Base-by-base conservation (phyloP, 768 basidiomycete species). In the Mycena vitilis region DNA sequence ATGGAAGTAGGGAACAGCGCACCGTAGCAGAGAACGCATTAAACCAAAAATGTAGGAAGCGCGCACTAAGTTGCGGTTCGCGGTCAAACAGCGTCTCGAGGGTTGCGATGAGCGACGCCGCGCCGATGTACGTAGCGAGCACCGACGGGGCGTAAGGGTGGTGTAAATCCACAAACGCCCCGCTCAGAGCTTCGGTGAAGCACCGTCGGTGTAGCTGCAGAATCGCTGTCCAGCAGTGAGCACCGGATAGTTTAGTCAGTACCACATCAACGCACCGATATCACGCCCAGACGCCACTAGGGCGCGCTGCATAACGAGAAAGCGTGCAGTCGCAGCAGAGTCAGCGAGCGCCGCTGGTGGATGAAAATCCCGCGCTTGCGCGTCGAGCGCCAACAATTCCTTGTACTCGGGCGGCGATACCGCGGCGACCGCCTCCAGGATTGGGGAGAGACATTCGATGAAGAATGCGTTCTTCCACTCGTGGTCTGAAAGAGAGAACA, bases 41-140 rank as follows among this genome's bases (percentile, higher is more conserved):
- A 66, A 90, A 89, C 91, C 92, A 94, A 73, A 91, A 88, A 75
- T 88, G 86, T 77, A 91, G 83, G 71, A 91, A 90, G 37, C 92
- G 84, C 59, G 85, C 85, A 69, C 87, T 88, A 57, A 92, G 77
- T 70, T 89, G 86, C 10, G 87, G 85, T 74, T 91, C 87, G 68
- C 85, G 82, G 45, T 85, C 79, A 75, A 86, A 89, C 25, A 92
- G 78, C 42, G 81, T 82, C 68, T 88, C 85, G 20, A 91, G 77
- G 2, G 86, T 83, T 70, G 84, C 83, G 37, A 92, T 87, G 59
- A 93, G 78, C 45, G 81, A 87, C 54, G 86, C 84, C 11, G 88
- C 86, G 30, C 87, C 82, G 23, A 87, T 82, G 77, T 89, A 92
- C 15, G 89, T 90, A 13, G 91, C 91, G 6, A 92, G 81, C 15